Conservation (phyloP, 73 alveolate genomes). For the Effrenium voratum region DNA sequence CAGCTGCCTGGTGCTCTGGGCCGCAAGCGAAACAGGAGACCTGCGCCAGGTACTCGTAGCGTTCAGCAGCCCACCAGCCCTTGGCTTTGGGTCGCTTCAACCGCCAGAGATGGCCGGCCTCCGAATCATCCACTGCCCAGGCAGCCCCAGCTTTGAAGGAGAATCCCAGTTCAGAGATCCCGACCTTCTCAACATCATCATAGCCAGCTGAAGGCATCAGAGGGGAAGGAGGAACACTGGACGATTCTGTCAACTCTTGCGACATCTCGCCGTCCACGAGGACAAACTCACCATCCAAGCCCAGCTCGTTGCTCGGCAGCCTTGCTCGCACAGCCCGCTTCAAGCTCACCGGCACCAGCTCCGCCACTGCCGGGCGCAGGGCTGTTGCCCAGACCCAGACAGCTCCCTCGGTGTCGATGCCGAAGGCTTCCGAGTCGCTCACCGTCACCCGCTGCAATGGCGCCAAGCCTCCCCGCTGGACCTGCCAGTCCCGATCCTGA, state of each 20-base stretch:
- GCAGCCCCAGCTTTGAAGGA: constrained; percentile 60
- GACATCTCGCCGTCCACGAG: constrained; percentile 16
- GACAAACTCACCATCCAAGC: constrained; percentile 10
- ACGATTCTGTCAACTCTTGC: neutral
- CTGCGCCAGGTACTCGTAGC: constrained; percentile 91
- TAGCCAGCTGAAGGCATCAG: constrained; percentile 1
- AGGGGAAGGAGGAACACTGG: neutral
- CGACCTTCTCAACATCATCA: constrained; percentile 35
- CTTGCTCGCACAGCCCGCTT: constrained; percentile 46
- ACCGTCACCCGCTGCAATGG: constrained; percentile 45
- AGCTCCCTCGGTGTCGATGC: constrained; percentile 49
- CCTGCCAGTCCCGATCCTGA: constrained; percentile 27
- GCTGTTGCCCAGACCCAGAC: constrained; percentile 65
- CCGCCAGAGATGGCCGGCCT: constrained; percentile 84
- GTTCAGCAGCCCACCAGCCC: constrained; percentile 79
- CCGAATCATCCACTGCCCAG: constrained; percentile 86
- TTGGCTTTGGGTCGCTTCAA: constrained; percentile 69
- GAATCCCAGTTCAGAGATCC: constrained; percentile 19
- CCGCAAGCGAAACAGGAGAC: constrained; percentile 89
- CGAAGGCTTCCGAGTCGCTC: constrained; percentile 78
- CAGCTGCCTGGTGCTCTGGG: constrained; percentile 85
- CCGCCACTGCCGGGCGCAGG: constrained; percentile 42
- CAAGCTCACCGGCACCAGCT: constrained; percentile 26
- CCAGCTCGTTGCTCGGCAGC: constrained; percentile 2
- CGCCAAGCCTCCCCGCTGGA: constrained; percentile 60